Evolutionary conservation across 441 rosid species (phyloP), one percentile per base, ranked within the genome.

Genomic region (Flueggea neowawraea): DNA sequence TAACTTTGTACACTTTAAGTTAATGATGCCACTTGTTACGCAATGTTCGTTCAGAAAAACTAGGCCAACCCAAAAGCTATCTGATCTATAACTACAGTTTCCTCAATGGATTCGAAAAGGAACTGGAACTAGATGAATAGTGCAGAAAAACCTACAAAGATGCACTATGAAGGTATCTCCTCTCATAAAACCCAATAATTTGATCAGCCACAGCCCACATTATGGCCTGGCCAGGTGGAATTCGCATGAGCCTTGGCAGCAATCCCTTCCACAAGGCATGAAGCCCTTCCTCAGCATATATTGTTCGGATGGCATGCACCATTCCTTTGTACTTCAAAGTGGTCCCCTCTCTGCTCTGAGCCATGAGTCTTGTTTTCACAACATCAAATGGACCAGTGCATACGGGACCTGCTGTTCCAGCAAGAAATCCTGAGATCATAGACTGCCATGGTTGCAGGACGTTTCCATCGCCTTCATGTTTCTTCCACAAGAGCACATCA

Each of bases 341-440:
- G 28, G 91, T 93, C n/a, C 78, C 79, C 28, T 73, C 83, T 59
- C 82, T 64, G 31, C 68, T 87, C 57, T 94, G 98, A 60, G 97
- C 97, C 98, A 90, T 94, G 64, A 90, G 60, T 81, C 97, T 87
- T 10, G 98, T 94, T 72, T 94, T 94, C 14, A 94, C 98, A 12
- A 90, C 98, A 73, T 94, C 97, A 15, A 94, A 94, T 0, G 98
- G 98, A 10, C 98, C 99, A 0, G 99, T 94, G 71, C 99, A 91
- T 12, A 87, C 70, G 6, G 97, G 98, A 67, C 98, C 97, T 0
- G 82, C 96, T 0, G 94, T 87, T 72, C 97, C 99, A 6, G 95
- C 99, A 55, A 89, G 88, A 61, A 94, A 94, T 50, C 99, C 97
- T 0, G 96, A 91, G 61, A 94, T 78, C 99, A 94, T 94, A 32